Evolutionary conservation across 768 basidiomycete species (phyloP), one percentile per base, ranked within the genome.

Genomic region (Peribolospora kevripleyi): DNA sequence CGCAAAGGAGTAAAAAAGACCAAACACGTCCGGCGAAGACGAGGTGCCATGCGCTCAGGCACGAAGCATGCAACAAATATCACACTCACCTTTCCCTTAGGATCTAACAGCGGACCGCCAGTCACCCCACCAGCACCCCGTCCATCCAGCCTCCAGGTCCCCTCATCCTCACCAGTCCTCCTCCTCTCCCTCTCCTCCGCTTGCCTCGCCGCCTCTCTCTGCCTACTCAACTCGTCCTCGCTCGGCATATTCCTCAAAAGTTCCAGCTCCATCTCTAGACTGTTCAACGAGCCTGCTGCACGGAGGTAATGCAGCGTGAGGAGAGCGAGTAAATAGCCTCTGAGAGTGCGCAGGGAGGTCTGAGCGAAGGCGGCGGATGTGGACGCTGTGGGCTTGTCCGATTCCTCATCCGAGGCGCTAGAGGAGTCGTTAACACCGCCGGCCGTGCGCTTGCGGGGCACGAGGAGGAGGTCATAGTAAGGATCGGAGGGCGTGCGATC

Each of bases 131-230:
- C 54, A 48, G 57, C 54, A 52, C 65, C 52, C 25, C 75, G 70
- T 9, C 71, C 66, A 62, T 91, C 87, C 49, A 88, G 67, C 62
- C 73, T 78, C 85, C 85, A 88, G 62, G 75, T 75, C 51, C 74
- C 69, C 47, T 76, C 73, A 36, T 75, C 72, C 10, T 60, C 68
- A 41, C 71, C 69, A 41, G 42, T 47, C 50, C 43, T 50, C 50
- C 51, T 46, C 50, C 65, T 70, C 45, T 67, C 64, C 55, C 74
- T 70, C 47, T 73, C 68, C 38, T 63, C 36, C 38, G 91, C 70
- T 1, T 93, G 70, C 53, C 80, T 75, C 0, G 78, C 65, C 64
- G 91, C 90, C 65, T 84, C 79, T 73, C 68, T 59, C 81, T 72
- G 55, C 75, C 78, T 54, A 80, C 74, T 13, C 83, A 70, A 52